A percentile compares a stretch with the other conserved stretches of the same genome.
Evolutionary conservation across 305 asterid species (phyloP).

Genomic region (Fraxinus nigra): DNA sequence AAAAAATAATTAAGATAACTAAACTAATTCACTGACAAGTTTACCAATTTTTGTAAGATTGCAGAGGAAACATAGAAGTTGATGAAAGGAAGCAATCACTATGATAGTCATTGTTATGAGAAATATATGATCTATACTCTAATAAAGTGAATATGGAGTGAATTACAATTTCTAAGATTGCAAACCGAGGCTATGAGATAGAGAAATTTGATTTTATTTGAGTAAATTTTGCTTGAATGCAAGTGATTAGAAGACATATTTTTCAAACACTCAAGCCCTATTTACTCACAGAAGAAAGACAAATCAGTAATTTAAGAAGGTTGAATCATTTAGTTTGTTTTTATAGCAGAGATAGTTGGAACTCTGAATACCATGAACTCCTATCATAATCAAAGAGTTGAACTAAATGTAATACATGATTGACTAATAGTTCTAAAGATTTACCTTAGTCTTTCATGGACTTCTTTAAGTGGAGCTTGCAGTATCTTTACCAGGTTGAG

Average conservation of each 20-base stretch:
- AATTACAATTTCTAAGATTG: background rate
- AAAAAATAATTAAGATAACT: background rate
- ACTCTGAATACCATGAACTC: background rate
- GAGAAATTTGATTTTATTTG: background rate
- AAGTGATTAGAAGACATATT: background rate
- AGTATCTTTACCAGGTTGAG: constrained; percentile 47
- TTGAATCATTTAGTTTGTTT: background rate
- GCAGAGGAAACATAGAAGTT: background rate
- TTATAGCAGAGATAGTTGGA: background rate
- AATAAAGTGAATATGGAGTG: background rate
- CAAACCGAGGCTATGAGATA: background rate
- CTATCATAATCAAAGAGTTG: background rate
- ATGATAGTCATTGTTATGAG: background rate
- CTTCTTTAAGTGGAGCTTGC: constrained; percentile 53
- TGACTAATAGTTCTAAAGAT: constrained; percentile 14
- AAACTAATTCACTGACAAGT: constrained; percentile 15
- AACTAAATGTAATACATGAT: background rate
- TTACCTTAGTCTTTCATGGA: constrained; percentile 53
- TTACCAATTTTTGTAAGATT: background rate
- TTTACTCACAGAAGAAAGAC: background rate
- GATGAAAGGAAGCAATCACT: background rate
- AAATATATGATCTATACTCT: background rate
- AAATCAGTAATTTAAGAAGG: background rate
- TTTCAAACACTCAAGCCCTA: background rate
- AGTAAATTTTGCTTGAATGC: background rate